Percentiles rank a stretch among this genome's conserved stretches.
phyloP scores from a whole-genome alignment of 164 flowering plant genomes.

The Vitis rotundifolia region DNA sequence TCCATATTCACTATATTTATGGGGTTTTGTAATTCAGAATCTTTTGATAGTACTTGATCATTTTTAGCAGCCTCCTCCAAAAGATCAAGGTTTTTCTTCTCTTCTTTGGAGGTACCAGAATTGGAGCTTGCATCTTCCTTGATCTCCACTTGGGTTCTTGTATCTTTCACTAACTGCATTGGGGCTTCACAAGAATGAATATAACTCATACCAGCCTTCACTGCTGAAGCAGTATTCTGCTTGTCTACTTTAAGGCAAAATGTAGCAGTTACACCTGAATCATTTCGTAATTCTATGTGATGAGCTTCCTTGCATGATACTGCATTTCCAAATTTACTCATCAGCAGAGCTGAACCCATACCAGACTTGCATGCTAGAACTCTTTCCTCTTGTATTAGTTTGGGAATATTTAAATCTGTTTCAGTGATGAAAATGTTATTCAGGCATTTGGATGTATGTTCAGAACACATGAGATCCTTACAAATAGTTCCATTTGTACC shows the following conservation, averaged over 20 bases:
- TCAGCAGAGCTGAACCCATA: background rate
- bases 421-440: background rate
- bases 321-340: background rate
- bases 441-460: background rate
- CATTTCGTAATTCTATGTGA: background rate
- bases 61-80: slow-evolving; percentile 2
- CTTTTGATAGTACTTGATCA: background rate
- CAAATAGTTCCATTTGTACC: background rate
- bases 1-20: background rate
- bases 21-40: too few species aligned
- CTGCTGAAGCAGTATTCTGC: background rate
- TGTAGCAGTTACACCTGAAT: background rate
- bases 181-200: slow-evolving; percentile 2
- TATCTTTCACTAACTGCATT: background rate
- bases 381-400: background rate
- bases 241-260: background rate
- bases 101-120: background rate
- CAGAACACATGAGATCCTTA: background rate
- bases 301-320: slow-evolving; percentile 1
- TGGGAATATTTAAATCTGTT: background rate
- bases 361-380: slow-evolving; percentile 3
- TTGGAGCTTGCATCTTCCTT: slow-evolving; percentile 3
- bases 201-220: background rate
- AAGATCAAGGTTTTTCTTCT: background rate
- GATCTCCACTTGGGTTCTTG: background rate